Base-by-base conservation (phyloP, 1,284 basidiomycete genomes). In the Boletus semigastroideus region DNA sequence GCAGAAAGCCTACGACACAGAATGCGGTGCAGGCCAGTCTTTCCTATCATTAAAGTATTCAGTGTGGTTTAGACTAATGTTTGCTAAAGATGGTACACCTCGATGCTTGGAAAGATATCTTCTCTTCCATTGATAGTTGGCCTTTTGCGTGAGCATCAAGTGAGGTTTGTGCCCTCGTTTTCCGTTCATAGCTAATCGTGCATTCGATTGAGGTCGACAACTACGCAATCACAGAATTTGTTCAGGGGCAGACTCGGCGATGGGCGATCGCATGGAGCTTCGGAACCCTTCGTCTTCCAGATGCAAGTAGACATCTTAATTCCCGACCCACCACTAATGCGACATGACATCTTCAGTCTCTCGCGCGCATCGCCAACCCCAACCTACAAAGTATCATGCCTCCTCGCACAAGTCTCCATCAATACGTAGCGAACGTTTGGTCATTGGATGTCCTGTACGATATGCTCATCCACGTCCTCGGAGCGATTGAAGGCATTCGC, bases 191-290 rank as follows among this genome's bases (percentile, higher is more conserved):
- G 17, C 38, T 64, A 14, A 57, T 28, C 40, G 39, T 1, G 36
- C 14, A 12, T 27, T 19, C 8, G 37, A 46, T 46, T 31, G 43
- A 94, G 86, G 82, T 95, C 33, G 74, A 80, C 25, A 97, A 96
- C 68, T 98, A 94, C 67, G 88, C 84, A 0, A 73, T 98, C 44
- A 84, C 85, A 0, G 86, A 92, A 63, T 87, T 93, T 42, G 74
- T 86, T 3, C 94, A 94, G 69, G 92, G 94, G 1, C 82, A 86
- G 55, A 98, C 94, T 0, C 79, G 86, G 11, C 80, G 95, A 19
- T 98, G 94, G 94, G 90, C 87, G 0, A 70, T 98, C 0, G 89
- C 80, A 0, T 98, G 95, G 95, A 92, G 89, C 0, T 86, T 87
- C 54, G 73, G 70, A 1, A 74, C 79, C 19, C 64, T 68, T 10